Base-by-base conservation (phyloP, 371 early-diverging fungal species). In the Mycotypha africana region DNA sequence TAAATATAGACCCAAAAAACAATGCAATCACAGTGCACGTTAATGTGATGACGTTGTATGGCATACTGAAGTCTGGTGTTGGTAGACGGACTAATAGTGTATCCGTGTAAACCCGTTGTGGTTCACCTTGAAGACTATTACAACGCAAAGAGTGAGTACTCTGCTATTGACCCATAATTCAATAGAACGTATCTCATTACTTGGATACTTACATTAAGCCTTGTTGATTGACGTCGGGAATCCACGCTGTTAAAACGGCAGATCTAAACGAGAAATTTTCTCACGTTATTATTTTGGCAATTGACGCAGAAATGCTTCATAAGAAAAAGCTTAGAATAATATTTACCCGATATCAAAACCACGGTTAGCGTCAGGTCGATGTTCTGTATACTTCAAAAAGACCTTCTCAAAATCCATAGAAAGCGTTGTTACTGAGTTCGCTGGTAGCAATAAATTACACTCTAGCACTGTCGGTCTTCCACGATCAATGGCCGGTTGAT, bases 11-110 rank as follows among this genome's bases (percentile, higher is more conserved):
- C 4, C 98, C 98, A 84, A 95, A 98, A 68, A 88, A 95, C 30
- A 96, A 66, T 0, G 94, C 95, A 56, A 96, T 78, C 19, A 94
- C 82, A 0, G 98, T 98, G 53, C 92, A 94, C 1, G 97, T 92
- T 60, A 97, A 72, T 0, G 97, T 94, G 44, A 96, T 93, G 36
- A 97, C 97, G 67, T 98, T 98, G 66, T 97, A 98, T 0, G 97
- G 97, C 98, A 98, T 98, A 44, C 87, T 87, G 50, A 98, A 98
- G 49, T 98, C 98, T 2, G 98, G 97, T 9, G 93, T 91, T 5
- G 96, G 94, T 38, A 95, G 74, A 34, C 82, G 85, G 25, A 94
- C 79, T 34, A 95, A 69, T 9, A 95, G 51, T 4, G 85, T 80
- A 50, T 92, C 89, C 1, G 94, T 92, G 53, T 89, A 93, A 9